Evolutionary conservation across 768 basidiomycete species (phyloP).

Genomic region (Leccinum variicolor): DNA sequence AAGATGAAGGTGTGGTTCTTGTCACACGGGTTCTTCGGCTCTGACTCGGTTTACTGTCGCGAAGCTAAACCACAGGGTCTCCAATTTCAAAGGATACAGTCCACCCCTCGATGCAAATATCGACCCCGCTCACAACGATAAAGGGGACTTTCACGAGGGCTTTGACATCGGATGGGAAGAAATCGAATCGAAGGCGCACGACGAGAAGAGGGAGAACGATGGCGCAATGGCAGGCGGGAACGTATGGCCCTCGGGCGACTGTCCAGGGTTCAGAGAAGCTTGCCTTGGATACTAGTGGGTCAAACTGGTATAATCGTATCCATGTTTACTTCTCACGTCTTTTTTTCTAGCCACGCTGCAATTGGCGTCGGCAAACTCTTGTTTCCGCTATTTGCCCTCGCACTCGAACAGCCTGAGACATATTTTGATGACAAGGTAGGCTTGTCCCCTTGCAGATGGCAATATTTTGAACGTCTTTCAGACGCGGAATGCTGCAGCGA

Average conservation of each 20-base stretch:
- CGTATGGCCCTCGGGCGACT: conserved; percentile 68
- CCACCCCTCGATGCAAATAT: conserved; percentile 70
- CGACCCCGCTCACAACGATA: conserved; percentile 55
- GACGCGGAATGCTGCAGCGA: conserved; percentile 60
- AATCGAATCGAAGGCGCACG: conserved; percentile 26
- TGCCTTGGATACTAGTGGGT: conserved; percentile 68
- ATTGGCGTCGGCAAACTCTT: conserved; percentile 51
- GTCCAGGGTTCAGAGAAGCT: conserved; percentile 56
- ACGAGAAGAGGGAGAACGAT: conserved; percentile 33
- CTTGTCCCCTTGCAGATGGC: neutral
- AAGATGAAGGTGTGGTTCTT: conserved; percentile 59
- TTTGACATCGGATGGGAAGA: conserved; percentile 83
- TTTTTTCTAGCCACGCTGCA: conserved; percentile 43
- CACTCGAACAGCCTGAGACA: conserved; percentile 54
- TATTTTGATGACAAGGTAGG: conserved; percentile 69
- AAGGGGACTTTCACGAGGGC: conserved; percentile 90
- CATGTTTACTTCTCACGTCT: conserved; percentile 23
- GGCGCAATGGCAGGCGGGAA: conserved; percentile 71
- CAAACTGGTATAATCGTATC: conserved; percentile 13
- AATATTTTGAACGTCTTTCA: conserved; percentile 17
- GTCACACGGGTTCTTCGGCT: neutral
- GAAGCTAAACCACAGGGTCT: conserved; percentile 65
- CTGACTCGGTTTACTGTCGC: neutral
- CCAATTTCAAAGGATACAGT: conserved; percentile 77
- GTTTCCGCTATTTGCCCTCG: conserved; percentile 70